Base-by-base conservation (phyloP, 1,284 basidiomycete genomes). In the Apiotrichum mycotoxinovorans region DNA sequence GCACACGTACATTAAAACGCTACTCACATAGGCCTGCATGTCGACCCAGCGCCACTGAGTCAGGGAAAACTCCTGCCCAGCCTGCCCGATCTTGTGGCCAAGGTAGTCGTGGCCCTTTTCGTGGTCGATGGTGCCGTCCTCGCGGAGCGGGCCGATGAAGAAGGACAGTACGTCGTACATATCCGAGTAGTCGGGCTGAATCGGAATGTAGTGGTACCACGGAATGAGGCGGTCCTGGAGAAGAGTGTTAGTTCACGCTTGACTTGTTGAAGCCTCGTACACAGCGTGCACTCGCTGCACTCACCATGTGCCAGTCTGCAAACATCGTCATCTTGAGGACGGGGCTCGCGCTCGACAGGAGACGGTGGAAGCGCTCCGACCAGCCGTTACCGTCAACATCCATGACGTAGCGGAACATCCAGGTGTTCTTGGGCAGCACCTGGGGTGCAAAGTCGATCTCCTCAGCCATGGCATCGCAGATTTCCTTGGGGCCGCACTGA, bases 361-460 rank as follows among this genome's bases (percentile, higher is more conserved):
- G 58, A 26, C 78, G 62, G 57, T 74, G 85, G 72, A 87, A 87
- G 1, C 86, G 81, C 44, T 82, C 80, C 22, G 83, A 84, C 85
- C 86, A 87, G 1, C 83, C 85, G 63, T 87, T 85, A 3, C 85
- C 84, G 60, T 87, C 83, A 5, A 74, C 70, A 58, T 74, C 71
- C 9, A 74, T 61, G 27, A 66, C 63, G 60, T 73, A 78, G 30
- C 74, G 73, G 63, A 69, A 78, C 51, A 77, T 78, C 38, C 83
- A 83, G 15, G 81, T 82, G 56, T 85, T 79, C 42, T 79, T 69
- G 10, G 75, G 78, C 61, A 83, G 81, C 30, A 78, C 71, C 40
- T 73, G 61, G 52, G 60, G 72, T 37, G 78, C 76, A 75, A 83
- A 86, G 22, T 73, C 70, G 51, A 78, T 72, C 44, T 73, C 70